Percentiles rank a stretch among this genome's conserved stretches.
Evolutionary conservation across 2,329 filamentous ascomycete genomes (phyloP).

Genomic region (Talaromyces albobiverticillius): DNA sequence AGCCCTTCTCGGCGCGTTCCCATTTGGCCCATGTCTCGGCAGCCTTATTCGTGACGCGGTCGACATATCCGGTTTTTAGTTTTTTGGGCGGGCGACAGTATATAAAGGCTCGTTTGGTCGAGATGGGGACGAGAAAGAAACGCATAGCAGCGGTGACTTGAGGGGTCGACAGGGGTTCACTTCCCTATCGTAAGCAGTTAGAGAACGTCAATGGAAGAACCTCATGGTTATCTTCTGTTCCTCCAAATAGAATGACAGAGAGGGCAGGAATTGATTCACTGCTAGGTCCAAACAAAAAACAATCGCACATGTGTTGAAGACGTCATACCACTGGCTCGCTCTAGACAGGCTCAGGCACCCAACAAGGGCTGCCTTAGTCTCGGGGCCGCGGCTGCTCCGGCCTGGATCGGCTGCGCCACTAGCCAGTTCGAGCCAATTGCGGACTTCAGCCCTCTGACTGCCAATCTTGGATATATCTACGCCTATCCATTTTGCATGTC

Average conservation of each 20-base stretch:
- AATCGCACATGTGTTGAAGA: conserved; percentile 15
- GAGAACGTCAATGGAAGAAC: conserved; percentile 14
- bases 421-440: no score
- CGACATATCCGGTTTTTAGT: conserved; percentile 49
- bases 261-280: no score
- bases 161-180: not conserved
- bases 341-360: conserved; percentile 3
- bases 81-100: conserved; percentile 71
- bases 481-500: not conserved
- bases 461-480: not conserved
- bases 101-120: conserved; percentile 83
- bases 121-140: conserved; percentile 89
- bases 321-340: conserved; percentile 16
- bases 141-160: conserved; percentile 64
- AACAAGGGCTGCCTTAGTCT: not conserved
- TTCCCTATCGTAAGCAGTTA: conserved; percentile 13
- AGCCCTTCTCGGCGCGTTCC: conserved; percentile 79
- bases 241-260: no score
- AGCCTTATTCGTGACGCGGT: conserved; percentile 69
- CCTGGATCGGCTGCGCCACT: no score
- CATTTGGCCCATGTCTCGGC: conserved; percentile 77
- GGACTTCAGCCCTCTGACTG: no score
- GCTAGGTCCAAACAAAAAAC: no score
- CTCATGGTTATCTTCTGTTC: not conserved
- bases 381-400: not conserved